Evolutionary conservation across 2,329 filamentous ascomycete genomes (phyloP).

Genomic region (Colletotrichum sp.): DNA sequence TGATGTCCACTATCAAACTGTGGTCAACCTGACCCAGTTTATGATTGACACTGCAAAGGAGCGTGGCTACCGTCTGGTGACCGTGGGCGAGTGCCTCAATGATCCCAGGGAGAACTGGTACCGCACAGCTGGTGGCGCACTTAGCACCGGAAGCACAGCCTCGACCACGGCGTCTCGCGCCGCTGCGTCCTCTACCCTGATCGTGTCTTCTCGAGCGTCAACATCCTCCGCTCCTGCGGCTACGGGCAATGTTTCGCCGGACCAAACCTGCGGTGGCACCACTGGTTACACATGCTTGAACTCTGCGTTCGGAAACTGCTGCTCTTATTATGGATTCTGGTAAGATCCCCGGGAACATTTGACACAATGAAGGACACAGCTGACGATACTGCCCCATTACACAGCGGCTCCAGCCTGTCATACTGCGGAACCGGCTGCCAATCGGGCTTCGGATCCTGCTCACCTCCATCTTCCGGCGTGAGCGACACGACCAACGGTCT

Average conservation of each 20-base stretch:
- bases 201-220: neutral
- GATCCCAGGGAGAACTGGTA: slow-evolving; percentile 61
- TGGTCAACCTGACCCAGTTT: slow-evolving; percentile 35
- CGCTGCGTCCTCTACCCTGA: neutral
- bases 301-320: slow-evolving; percentile 42
- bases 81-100: slow-evolving; percentile 62
- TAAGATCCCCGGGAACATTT: slow-evolving; percentile 24
- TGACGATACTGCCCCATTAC: neutral
- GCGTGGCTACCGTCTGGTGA: slow-evolving; percentile 52
- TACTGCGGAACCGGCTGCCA: slow-evolving; percentile 46
- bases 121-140: slow-evolving; percentile 31
- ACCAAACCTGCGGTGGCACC: slow-evolving; percentile 41
- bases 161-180: neutral
- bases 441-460: slow-evolving; percentile 37
- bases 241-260: slow-evolving; percentile 31
- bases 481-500: slow-evolving; percentile 40
- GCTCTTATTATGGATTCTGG: slow-evolving; percentile 46
- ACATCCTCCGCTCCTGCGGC: neutral
- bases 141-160: slow-evolving; percentile 10
- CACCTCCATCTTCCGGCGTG: slow-evolving; percentile 24
- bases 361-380: neutral
- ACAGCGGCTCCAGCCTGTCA: slow-evolving; percentile 33
- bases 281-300: slow-evolving; percentile 40
- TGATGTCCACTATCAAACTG: slow-evolving; percentile 42
- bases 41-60: slow-evolving; percentile 46